These are phyloP conservation scores for Venturia pyrina DNA, from an alignment of 2,329 filamentous ascomycete genomes.

Conservation along the genomic window DNA sequence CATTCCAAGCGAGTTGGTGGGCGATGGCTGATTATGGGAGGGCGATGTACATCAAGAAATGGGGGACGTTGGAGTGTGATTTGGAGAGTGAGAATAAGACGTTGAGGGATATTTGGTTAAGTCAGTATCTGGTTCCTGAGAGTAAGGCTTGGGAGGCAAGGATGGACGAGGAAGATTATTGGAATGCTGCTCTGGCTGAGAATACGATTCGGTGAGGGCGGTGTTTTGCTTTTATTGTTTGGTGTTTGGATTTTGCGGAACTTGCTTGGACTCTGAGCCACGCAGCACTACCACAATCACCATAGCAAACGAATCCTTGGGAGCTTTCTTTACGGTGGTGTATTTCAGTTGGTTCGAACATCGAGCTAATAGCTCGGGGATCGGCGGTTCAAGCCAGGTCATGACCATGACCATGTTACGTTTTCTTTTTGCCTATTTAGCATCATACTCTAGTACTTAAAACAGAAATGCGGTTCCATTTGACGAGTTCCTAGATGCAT, in stretches of 20 bases:
- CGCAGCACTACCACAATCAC: not conserved
- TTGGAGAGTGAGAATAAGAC: constrained; percentile 7
- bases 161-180: constrained; percentile 8
- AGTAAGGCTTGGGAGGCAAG: constrained; percentile 1
- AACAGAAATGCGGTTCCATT: too few relatives aligned
- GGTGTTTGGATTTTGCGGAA: not conserved
- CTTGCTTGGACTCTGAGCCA: not conserved
- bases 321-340: not conserved
- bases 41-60: constrained; percentile 15
- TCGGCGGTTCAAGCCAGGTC: not conserved
- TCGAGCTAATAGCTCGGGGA: not conserved
- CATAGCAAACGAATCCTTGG: not conserved
- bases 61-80: constrained; percentile 15
- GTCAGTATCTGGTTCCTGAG: constrained; percentile 10
- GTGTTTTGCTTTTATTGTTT: not conserved
- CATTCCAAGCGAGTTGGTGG: constrained; percentile 15
- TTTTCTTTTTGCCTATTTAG: too few relatives aligned
- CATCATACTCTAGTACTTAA: too few relatives aligned
- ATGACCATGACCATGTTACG: not conserved
- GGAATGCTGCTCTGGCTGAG: constrained; percentile 6
- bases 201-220: not conserved
- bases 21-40: constrained; percentile 14
- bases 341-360: not conserved
- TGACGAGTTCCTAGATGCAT: too few relatives aligned
- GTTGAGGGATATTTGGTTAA: constrained; percentile 13